Conservation (phyloP, 2,329 filamentous ascomycete genomes). For the Ceratocystis eucalypticola region DNA sequence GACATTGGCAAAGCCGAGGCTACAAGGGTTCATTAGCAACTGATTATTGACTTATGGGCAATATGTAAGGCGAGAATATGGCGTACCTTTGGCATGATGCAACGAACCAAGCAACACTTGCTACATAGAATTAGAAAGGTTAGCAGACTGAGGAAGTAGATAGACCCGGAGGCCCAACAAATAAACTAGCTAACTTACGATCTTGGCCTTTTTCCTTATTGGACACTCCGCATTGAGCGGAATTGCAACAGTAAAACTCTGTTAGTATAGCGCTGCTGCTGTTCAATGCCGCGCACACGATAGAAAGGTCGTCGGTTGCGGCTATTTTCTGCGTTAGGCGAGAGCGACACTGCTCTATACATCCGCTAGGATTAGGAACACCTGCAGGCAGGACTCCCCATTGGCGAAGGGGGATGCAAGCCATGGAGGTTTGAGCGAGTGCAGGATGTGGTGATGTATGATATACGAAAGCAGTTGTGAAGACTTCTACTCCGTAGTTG, state of each 20-base stretch:
- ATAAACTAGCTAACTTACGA: slow-evolving; percentile 9
- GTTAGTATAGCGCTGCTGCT: not conserved
- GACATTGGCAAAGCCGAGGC: slow-evolving; percentile 18
- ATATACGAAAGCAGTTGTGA: not conserved
- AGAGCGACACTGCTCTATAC: slow-evolving; percentile 16
- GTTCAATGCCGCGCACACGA: slow-evolving; percentile 13
- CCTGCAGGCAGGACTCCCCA: slow-evolving; percentile 18
- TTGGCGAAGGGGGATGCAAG: not conserved
- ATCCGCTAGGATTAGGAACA: slow-evolving; percentile 7
- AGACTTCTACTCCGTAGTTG: not conserved
- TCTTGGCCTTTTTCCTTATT: slow-evolving; percentile 16
- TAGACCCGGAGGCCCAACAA: not conserved
- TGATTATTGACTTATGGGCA: not conserved
- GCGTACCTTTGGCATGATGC: slow-evolving; percentile 18
- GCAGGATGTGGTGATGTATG: not conserved
- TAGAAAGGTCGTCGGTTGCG: slow-evolving; percentile 8
- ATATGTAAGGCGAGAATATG: not conserved
- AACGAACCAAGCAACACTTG: slow-evolving; percentile 18
- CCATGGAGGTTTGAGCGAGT: not conserved
- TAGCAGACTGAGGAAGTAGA: not conserved
- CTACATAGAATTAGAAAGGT: slow-evolving; percentile 6
- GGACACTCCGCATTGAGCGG: slow-evolving; percentile 19
- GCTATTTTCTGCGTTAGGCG: slow-evolving; percentile 16
- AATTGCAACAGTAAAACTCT: slow-evolving; percentile 20
- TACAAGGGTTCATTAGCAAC: not conserved